Percentiles rank a stretch among this genome's conserved stretches.
Conservation (phyloP, 805 yeast species). For the Peterozyma toletana region DNA sequence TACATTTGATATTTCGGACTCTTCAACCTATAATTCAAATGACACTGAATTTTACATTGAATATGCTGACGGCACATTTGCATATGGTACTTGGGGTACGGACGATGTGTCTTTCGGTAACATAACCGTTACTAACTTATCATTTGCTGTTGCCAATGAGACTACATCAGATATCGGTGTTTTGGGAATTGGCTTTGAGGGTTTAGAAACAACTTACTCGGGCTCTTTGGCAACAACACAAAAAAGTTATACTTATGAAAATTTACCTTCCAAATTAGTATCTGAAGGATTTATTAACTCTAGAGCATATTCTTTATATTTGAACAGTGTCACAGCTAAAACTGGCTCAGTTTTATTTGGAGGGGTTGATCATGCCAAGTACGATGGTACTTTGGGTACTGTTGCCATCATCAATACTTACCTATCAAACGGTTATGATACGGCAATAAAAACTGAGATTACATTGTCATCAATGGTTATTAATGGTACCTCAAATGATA, state of each 20-base stretch:
- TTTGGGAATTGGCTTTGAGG: slow-evolving; percentile 64
- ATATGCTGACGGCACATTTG: slow-evolving; percentile 43
- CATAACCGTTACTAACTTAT: slow-evolving; percentile 37
- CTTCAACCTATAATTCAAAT: slow-evolving; percentile 32
- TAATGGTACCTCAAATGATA: slow-evolving; percentile 11
- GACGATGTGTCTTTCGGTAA: slow-evolving; percentile 53
- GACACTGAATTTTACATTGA: slow-evolving; percentile 31
- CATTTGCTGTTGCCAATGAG: slow-evolving; percentile 68
- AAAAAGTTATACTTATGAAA: slow-evolving; percentile 41
- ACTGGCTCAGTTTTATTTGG: slow-evolving; percentile 64
- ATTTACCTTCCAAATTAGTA: slow-evolving; percentile 59
- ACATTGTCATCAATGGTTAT: slow-evolving; percentile 31
- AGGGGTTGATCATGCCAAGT: slow-evolving; percentile 61
- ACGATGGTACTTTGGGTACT: slow-evolving; percentile 40
- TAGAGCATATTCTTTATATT: slow-evolving; percentile 54
- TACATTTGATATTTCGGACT: slow-evolving; percentile 34
- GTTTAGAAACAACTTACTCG: slow-evolving; percentile 56
- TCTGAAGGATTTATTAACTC: slow-evolving; percentile 48
- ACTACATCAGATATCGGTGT: slow-evolving; percentile 66
- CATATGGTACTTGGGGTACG: slow-evolving; percentile 50
- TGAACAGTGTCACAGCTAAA: slow-evolving; percentile 28
- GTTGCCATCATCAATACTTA: slow-evolving; percentile 45
- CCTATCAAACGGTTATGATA: slow-evolving; percentile 20
- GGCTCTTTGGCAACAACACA: slow-evolving; percentile 10
- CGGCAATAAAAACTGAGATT: slow-evolving; percentile 41